phyloP scores from a whole-genome alignment of 305 asterid species.

The Fraxinus latifolia region DNA sequence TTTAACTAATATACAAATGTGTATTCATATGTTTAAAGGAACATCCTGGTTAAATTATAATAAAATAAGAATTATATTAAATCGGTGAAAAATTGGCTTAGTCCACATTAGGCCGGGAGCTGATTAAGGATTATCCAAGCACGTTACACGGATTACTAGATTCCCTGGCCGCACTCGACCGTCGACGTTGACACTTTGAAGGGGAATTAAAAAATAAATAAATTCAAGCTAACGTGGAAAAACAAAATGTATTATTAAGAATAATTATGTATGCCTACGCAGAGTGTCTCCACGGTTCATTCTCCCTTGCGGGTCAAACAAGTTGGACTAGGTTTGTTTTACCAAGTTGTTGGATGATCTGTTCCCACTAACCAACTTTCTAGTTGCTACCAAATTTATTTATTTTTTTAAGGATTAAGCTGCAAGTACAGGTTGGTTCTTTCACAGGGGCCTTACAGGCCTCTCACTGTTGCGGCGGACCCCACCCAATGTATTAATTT shows the following conservation, averaged over 20 bases:
- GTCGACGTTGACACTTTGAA: not conserved
- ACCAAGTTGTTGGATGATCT: conserved; percentile 10
- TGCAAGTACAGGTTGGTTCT: no score
- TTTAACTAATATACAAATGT: no score
- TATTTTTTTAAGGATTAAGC: not conserved
- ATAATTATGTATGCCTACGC: not conserved
- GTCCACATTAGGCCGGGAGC: not conserved
- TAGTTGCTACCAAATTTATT: not conserved
- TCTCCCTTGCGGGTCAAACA: not conserved
- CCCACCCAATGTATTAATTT: no score
- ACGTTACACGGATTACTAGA: conserved; percentile 3
- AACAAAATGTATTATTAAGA: not conserved
- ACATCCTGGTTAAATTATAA: no score
- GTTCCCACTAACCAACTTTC: conserved; percentile 14
- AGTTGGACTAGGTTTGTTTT: not conserved
- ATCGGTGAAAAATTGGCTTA: not conserved
- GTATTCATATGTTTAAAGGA: no score
- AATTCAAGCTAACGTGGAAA: not conserved
- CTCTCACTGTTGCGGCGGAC: no score
- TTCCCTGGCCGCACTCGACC: not conserved
- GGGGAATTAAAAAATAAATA: not conserved
- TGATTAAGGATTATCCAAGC: not conserved
- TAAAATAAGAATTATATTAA: no score
- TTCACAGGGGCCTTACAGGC: no score
- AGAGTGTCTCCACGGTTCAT: not conserved